These are phyloP conservation scores for Nicotiana paniculata DNA, from an alignment of 257 asterid genomes.

Conservation along the genomic window DNA sequence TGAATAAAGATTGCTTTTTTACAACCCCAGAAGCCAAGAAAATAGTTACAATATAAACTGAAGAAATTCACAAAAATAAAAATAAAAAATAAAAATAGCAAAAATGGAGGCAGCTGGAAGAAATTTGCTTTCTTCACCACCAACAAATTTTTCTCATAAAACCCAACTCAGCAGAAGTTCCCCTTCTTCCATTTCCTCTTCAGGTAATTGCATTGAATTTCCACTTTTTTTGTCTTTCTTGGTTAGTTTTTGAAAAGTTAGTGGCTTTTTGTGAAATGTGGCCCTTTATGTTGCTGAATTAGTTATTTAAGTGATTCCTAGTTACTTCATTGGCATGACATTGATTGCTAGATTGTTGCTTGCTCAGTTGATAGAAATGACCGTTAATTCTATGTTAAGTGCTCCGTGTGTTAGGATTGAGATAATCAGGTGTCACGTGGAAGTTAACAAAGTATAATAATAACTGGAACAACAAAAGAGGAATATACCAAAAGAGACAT, in stretches of 20 bases:
- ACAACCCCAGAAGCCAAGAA: not conserved
- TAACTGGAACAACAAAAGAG: no score
- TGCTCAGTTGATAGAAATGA: not conserved
- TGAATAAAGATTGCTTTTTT: not conserved
- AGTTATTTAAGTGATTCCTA: not conserved
- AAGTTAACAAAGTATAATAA: no score
- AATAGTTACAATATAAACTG: not conserved
- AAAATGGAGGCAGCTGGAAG: constrained; percentile 67
- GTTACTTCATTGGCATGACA: not conserved
- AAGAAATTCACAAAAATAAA: not conserved
- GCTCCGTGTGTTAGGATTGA: not conserved
- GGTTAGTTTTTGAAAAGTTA: no score
- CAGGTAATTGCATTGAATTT: constrained; percentile 26
- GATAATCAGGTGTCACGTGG: no score
- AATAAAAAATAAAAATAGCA: not conserved
- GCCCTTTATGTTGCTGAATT: not conserved
- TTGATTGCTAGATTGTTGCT: not conserved
- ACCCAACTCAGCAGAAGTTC: constrained; percentile 44
- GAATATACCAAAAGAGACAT: no score
- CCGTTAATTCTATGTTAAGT: not conserved
- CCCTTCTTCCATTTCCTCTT: constrained; percentile 30
- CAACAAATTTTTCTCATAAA: constrained; percentile 48
- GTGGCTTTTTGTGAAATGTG: not conserved
- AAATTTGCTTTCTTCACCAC: constrained; percentile 56
- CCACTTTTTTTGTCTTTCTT: not conserved